These are phyloP conservation scores for Lathyrus aphaca DNA, from an alignment of 306 rosid species.

Conservation along the genomic window DNA sequence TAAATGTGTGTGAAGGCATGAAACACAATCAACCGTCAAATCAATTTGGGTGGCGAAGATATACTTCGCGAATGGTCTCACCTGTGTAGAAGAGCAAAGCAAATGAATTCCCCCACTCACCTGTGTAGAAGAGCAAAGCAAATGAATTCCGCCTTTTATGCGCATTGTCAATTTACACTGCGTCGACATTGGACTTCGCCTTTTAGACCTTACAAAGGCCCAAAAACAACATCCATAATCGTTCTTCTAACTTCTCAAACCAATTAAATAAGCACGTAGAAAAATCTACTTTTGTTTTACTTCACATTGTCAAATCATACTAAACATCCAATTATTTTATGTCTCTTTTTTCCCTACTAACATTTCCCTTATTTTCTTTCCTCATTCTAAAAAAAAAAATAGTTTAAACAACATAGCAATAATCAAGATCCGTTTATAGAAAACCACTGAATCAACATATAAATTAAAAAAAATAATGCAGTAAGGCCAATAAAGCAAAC, in stretches of 20 bases:
- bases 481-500: background rate
- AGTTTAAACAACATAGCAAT: background rate
- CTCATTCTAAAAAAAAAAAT: background rate
- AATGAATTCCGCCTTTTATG: too few species aligned
- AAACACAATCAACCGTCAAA: too few species aligned
- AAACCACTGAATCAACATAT: background rate
- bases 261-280: background rate
- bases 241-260: background rate
- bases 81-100: too few species aligned
- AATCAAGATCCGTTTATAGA: background rate
- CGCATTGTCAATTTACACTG: too few species aligned
- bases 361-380: background rate
- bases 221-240: background rate
- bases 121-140: too few species aligned
- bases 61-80: too few species aligned
- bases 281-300: background rate
- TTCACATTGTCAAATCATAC: background rate
- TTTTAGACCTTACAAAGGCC: too few species aligned
- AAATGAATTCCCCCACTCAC: too few species aligned
- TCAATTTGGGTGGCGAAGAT: too few species aligned
- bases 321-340: background rate
- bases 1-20: too few species aligned
- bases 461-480: slow-evolving; percentile 2
- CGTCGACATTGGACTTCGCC: too few species aligned
- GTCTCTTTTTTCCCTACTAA: background rate